Percentiles rank a stretch among this genome's conserved stretches.
phyloP scores from a whole-genome alignment of 768 basidiomycete genomes.

The Lanmaoa pseudosensibilis region DNA sequence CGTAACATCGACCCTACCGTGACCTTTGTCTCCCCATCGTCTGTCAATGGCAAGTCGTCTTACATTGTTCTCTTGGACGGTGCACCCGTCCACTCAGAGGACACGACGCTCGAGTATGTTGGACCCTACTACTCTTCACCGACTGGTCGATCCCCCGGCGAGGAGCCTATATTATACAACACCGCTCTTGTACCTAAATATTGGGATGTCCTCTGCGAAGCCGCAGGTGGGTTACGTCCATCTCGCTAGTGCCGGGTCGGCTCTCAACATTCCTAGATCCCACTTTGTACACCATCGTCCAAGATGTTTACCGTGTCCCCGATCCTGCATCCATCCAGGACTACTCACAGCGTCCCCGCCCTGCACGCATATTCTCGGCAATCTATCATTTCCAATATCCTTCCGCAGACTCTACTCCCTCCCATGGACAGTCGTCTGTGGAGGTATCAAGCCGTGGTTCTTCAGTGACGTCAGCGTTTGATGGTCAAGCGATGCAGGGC shows the following conservation, averaged over 20 bases:
- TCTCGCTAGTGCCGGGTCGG: not conserved
- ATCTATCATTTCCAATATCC: conserved; percentile 55
- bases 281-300: conserved; percentile 62
- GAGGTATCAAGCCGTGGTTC: conserved; percentile 10
- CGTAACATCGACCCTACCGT: conserved; percentile 65
- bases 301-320: conserved; percentile 49
- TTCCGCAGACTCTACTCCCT: conserved; percentile 8
- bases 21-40: conserved; percentile 53
- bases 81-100: conserved; percentile 52
- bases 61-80: conserved; percentile 56
- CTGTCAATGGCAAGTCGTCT: conserved; percentile 51
- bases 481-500: conserved; percentile 1
- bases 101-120: conserved; percentile 35
- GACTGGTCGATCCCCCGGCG: conserved; percentile 22
- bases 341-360: conserved; percentile 24
- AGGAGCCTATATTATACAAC: conserved; percentile 51
- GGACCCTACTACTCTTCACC: conserved; percentile 35
- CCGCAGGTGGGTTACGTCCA: conserved; percentile 44
- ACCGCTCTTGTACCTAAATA: conserved; percentile 62
- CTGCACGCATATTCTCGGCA: conserved; percentile 51
- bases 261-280: conserved; percentile 48
- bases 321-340: conserved; percentile 24
- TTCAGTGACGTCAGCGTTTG: conserved; percentile 19
- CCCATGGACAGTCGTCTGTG: conserved; percentile 11
- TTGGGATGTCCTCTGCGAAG: conserved; percentile 59